phyloP scores from a whole-genome alignment of 192 early-diverging fungal genomes.

The Fimicolochytrium jonesii region DNA sequence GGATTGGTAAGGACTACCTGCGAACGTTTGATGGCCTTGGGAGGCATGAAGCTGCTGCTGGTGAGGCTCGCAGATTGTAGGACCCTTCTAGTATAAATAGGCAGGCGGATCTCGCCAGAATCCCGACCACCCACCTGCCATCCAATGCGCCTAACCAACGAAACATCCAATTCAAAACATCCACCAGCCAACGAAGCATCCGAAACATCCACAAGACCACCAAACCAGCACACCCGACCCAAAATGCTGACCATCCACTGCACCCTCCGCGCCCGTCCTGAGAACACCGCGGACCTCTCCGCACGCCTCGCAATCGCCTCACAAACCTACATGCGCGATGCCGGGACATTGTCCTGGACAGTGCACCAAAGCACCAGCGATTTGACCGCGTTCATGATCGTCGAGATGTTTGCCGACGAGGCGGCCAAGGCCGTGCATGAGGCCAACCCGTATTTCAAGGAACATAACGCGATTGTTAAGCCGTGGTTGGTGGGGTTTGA shows the following conservation, averaged over 20 bases:
- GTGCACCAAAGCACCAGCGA: not conserved
- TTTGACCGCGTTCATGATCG: conserved; percentile 5
- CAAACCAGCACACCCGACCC: too few species aligned
- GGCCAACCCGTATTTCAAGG: conserved; percentile 6
- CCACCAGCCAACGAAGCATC: too few species aligned
- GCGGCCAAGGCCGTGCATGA: not conserved
- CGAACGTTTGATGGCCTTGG: too few species aligned
- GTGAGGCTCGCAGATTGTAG: too few species aligned
- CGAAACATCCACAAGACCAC: too few species aligned
- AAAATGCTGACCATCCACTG: not conserved
- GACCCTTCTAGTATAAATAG: too few species aligned
- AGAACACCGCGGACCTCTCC: not conserved
- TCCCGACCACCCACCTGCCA: too few species aligned
- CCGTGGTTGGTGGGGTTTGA: not conserved
- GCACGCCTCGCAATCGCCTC: not conserved
- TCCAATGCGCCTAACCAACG: too few species aligned
- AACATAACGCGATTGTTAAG: not conserved
- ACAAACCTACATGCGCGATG: not conserved
- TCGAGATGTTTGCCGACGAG: conserved; percentile 1
- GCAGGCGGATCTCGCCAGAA: too few species aligned
- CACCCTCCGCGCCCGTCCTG: not conserved
- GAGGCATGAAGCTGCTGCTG: too few species aligned
- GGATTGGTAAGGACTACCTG: too few species aligned
- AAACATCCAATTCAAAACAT: too few species aligned
- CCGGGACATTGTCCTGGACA: conserved; percentile 3